phyloP scores from a whole-genome alignment of 345 rosid species.

The Tarenaya hassleriana region DNA sequence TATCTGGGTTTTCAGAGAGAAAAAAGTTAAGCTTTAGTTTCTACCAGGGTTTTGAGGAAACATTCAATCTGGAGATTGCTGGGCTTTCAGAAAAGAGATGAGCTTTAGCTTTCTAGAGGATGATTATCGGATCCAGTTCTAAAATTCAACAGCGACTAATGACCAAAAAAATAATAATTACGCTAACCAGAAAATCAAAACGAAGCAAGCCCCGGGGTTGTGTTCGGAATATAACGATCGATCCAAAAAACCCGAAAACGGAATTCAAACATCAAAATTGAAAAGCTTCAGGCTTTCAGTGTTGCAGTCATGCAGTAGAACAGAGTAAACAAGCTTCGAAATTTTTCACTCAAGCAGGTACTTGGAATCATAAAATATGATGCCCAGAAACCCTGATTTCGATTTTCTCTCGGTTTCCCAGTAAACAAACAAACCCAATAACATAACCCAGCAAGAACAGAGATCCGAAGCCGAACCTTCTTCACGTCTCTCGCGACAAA shows the following conservation, averaged over 20 bases:
- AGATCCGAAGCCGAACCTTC: conserved; percentile 13
- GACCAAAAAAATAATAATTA: no score
- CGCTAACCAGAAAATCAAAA: neutral
- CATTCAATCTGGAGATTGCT: no score
- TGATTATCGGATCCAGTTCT: neutral
- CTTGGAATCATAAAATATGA: no score
- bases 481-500: conserved; percentile 10
- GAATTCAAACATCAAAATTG: neutral
- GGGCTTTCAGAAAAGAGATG: neutral
- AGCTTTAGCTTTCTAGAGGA: neutral
- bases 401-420: neutral
- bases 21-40: no score
- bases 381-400: neutral
- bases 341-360: neutral
- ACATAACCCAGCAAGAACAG: neutral
- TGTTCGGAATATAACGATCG: conserved; percentile 4
- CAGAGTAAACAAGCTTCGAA: no score
- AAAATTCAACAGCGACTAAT: conserved; percentile 3
- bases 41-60: no score
- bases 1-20: no score
- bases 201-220: neutral
- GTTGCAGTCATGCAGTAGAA: neutral
- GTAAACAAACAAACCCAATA: neutral
- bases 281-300: neutral
- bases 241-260: neutral